Base-by-base conservation (phyloP, 164 flowering plant species). In the Taxillus chinensis region DNA sequence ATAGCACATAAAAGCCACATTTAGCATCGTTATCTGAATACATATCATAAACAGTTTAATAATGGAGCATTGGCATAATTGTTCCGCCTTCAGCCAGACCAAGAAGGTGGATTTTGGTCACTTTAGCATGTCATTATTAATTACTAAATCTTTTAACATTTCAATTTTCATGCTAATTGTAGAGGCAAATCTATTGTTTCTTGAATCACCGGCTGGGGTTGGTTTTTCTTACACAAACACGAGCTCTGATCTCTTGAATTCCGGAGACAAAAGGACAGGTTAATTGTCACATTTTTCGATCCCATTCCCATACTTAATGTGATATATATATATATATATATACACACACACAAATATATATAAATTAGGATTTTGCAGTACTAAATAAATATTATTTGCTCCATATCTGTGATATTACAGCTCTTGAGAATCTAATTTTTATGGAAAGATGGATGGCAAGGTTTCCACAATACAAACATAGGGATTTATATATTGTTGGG, bases 121-220 rank as follows among this genome's bases (percentile, higher is more conserved):
- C 27, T 27, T 27, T 27, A 2, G 27, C 27, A 27, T 27, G 27
- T 27, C 27, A 27, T 27, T 27, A 27, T 0, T 27, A 27, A 27
- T 27, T 2, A 27, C 27, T 27, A 27, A 27, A 27, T 0, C 27
- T 27, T 27, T 27, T 27, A 27, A 27, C 27, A 27, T 27, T 27
- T 0, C 27, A 27, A 27, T 27, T 27, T 27, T 27, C 27, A 27
- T 27, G 27, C 2, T 27, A 27, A 2, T 72, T 72, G 17, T 81
- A 92, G 96, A 68, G 62, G 95, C 96, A 64, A 92, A 90, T 71
- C 49, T 92, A 64, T 80, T 92, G 7, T 92, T 92, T 66, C 86
- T 92, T 4, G 98, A 92, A 71, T 86, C 98, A 3, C 98, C 98
- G 3, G 93, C 87, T 39, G 98, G 96, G 0, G 96, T 92, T 39